These are phyloP conservation scores for Amauroascus niger DNA, from an alignment of 2,329 filamentous ascomycete species.

Conservation along the genomic window DNA sequence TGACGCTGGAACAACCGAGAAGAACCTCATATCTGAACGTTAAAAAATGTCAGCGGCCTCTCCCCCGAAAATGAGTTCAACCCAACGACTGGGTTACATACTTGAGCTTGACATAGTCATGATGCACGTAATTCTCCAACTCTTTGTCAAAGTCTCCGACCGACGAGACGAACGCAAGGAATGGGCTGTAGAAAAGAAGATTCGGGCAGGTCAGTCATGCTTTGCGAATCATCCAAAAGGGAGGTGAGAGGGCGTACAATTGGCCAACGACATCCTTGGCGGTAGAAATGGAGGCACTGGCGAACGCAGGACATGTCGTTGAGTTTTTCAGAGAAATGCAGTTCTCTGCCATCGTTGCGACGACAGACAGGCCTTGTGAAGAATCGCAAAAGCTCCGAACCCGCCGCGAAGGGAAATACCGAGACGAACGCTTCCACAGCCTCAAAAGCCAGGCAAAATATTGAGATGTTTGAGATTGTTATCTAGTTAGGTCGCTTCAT, in stretches of 20 bases:
- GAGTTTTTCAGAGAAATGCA: constrained; percentile 64
- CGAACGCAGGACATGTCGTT: constrained; percentile 61
- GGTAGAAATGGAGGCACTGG: constrained; percentile 60
- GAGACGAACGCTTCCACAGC: not conserved
- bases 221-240: not conserved
- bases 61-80: not conserved
- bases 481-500: not conserved
- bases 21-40: constrained; percentile 62
- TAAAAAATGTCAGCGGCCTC: constrained; percentile 13
- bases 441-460: constrained; percentile 5
- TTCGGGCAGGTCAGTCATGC: constrained; percentile 3
- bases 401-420: not conserved
- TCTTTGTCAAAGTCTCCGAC: constrained; percentile 66
- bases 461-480: not conserved
- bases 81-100: constrained; percentile 38
- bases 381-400: not conserved
- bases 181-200: constrained; percentile 55
- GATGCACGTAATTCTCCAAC: constrained; percentile 61
- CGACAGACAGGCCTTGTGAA: not conserved
- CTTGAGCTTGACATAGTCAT: constrained; percentile 67
- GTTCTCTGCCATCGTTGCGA: constrained; percentile 28
- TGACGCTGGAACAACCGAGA: constrained; percentile 69
- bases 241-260: constrained; percentile 48
- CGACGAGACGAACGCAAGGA: constrained; percentile 71
- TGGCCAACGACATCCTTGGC: constrained; percentile 47